These are phyloP conservation scores for Aspergillus caelatus DNA, from an alignment of 2,329 filamentous ascomycete species.

Conservation along the genomic window DNA sequence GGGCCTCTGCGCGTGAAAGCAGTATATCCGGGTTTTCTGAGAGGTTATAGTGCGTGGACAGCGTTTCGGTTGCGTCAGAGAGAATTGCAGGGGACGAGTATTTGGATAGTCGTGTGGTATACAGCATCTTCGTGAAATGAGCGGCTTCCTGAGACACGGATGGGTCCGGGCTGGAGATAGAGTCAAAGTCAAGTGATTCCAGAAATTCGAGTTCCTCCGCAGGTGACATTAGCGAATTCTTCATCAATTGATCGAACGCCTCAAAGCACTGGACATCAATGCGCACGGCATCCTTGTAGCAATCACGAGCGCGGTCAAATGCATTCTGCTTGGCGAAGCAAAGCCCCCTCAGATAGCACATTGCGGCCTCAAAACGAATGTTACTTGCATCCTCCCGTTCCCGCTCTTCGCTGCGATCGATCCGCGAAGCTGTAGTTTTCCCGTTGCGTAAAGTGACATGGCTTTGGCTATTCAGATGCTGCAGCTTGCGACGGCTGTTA, in stretches of 20 bases:
- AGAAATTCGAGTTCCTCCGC: constrained; percentile 90
- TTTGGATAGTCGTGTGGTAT: constrained; percentile 92
- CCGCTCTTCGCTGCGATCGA: constrained; percentile 62
- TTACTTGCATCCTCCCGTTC: constrained; percentile 72
- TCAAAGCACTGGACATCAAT: constrained; percentile 99
- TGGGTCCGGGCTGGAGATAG: constrained; percentile 68
- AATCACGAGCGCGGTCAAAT: constrained; percentile 95
- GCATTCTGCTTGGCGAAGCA: constrained; percentile 98
- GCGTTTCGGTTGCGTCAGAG: constrained; percentile 80
- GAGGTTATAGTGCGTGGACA: constrained; percentile 92
- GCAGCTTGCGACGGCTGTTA: constrained; percentile 69
- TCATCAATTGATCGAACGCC: constrained; percentile 96
- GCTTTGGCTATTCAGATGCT: constrained; percentile 61
- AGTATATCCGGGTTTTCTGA: constrained; percentile 85
- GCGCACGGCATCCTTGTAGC: constrained; percentile 94
- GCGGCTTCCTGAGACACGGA: constrained; percentile 80
- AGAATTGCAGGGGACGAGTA: constrained; percentile 87
- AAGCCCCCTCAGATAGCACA: constrained; percentile 92
- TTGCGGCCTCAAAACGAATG: constrained; percentile 88
- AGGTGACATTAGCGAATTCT: constrained; percentile 87
- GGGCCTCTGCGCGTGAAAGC: constrained; percentile 82
- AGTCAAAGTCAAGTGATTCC: constrained; percentile 86
- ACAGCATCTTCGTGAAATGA: constrained; percentile 93
- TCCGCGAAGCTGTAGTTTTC: constrained; percentile 51
- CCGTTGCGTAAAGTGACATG: constrained; percentile 53